Evolutionary conservation across 495 filamentous ascomycete species (phyloP), one percentile per base, ranked within the genome.

Genomic region (Cairneyella variabilis): DNA sequence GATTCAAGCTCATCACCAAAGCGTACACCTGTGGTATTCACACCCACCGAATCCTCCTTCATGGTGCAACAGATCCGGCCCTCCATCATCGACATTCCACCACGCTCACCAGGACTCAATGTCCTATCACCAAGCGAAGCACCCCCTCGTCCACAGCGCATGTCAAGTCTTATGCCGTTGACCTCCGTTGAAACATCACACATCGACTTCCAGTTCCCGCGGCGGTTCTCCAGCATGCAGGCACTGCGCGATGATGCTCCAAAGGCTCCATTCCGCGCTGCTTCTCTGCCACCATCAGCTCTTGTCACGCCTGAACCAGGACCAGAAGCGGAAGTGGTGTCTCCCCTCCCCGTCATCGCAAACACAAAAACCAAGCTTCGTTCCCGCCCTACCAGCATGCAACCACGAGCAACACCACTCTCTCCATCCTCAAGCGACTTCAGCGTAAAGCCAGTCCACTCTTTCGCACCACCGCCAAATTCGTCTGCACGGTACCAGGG

Each of bases 1-100:
- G 75, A 78, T 58, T 70, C 76, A 18, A 74, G 72, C 1, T 76
- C 73, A 0, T 76, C 73, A 0, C 74, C 75, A 9, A 47, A 26
- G 14, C 20, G 10, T 11, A 56, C 37, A 53, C 56, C 61, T 20
- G 56, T 55, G 3, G 39, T 37, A 4, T 50, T 18, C 26, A 58
- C 53, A 46, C 53, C 54, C 14, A 37, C 17, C 30, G 26, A 53
- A 16, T 26, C 42, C 40, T 40, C 51, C 48, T 6, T 59, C 56
- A 20, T 36, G 40, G 20, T 26, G 56, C 58, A 23, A 39, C 49
- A 27, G 10, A 45, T 20, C 27, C 38, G 12, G 38, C 34, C 48
- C 17, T 55, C 22, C 17, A 21, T 36, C 4, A 44, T 53, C 10
- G 20, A 50, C 5, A 28, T 53, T 37, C 42, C 43, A 20, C 25